Evolutionary conservation across 345 rosid genomes (phyloP).

Genomic region (Eucalyptus decipiens): DNA sequence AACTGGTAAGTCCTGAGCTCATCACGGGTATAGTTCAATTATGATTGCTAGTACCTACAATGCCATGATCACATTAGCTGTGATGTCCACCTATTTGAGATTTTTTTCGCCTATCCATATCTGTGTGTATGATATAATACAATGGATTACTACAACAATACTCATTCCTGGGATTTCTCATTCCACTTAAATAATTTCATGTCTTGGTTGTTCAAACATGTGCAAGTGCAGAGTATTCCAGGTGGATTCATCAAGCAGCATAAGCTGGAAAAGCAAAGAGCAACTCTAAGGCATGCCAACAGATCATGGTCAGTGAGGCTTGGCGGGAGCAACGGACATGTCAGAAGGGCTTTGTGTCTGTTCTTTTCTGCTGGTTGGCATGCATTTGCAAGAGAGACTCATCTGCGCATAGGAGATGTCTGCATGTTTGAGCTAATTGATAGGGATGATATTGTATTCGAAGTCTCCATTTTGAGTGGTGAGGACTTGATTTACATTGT

Average conservation of each 20-base stretch:
- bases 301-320: neutral
- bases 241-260: neutral
- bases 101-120: neutral
- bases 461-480: neutral
- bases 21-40: neutral
- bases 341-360: neutral
- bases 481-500: neutral
- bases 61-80: neutral
- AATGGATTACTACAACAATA: neutral
- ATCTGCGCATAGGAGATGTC: neutral
- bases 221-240: neutral
- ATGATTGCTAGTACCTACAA: neutral
- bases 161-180: neutral
- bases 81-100: neutral
- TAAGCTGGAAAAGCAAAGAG: neutral
- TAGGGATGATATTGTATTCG: neutral
- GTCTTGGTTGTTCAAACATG: neutral
- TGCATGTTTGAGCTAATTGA: neutral
- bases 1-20: neutral
- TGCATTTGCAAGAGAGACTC: neutral
- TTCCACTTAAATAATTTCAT: neutral
- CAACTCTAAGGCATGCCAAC: neutral
- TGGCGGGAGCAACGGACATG: neutral
- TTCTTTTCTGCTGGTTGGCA: neutral
- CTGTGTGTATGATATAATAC: neutral